Conservation (phyloP, 1,139 yeast species). For the Candida dubliniensis region DNA sequence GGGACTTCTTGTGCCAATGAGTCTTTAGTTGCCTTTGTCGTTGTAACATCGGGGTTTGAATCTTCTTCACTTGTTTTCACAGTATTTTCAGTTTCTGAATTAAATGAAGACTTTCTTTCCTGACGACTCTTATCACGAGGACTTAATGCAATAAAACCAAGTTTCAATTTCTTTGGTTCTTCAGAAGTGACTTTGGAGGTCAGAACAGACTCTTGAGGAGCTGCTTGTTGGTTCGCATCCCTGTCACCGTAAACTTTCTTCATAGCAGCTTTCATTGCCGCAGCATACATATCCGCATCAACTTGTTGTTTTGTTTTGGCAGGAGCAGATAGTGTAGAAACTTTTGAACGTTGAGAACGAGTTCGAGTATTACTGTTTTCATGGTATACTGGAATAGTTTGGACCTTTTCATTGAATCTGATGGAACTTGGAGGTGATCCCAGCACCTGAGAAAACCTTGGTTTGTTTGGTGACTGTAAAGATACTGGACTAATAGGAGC, state of each 20-base stretch:
- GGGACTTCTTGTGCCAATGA: slow-evolving; percentile 8
- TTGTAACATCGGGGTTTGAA: background rate
- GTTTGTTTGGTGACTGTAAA: slow-evolving; percentile 5
- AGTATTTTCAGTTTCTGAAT: background rate
- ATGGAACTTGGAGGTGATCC: slow-evolving; percentile 32
- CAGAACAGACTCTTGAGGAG: background rate
- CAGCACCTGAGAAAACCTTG: too few species aligned
- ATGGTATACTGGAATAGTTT: slow-evolving; percentile 35
- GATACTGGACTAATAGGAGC: too few species aligned
- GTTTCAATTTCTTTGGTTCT: slow-evolving; percentile 7
- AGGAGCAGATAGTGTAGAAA: background rate
- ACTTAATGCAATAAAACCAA: slow-evolving; percentile 12
- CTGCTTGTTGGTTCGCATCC: slow-evolving; percentile 5
- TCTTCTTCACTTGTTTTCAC: background rate
- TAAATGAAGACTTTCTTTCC: background rate
- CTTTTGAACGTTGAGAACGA: background rate
- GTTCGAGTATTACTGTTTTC: slow-evolving; percentile 6
- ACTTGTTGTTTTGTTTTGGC: slow-evolving; percentile 5
- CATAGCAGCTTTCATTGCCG: slow-evolving; percentile 44
- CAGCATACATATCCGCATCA: slow-evolving; percentile 25
- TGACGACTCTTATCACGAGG: slow-evolving; percentile 1
- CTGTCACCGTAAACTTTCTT: slow-evolving; percentile 39
- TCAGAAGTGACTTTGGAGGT: background rate
- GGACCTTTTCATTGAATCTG: slow-evolving; percentile 40
- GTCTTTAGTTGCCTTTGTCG: background rate